These are phyloP conservation scores for Pseudogymnoascus sp. DNA, from an alignment of 2,329 filamentous ascomycete species.

Conservation along the genomic window DNA sequence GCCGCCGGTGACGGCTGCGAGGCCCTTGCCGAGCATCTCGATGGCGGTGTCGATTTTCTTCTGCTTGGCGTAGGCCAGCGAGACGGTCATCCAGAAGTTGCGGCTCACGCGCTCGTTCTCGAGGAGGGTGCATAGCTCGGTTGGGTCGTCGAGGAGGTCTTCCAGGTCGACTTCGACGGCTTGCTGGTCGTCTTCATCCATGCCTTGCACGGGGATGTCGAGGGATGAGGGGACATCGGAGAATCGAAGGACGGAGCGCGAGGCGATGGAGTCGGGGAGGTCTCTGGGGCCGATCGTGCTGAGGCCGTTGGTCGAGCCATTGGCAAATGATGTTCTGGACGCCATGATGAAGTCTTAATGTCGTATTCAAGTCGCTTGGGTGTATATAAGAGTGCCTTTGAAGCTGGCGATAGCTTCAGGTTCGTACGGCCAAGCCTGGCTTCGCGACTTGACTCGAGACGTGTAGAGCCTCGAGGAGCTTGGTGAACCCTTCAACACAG, in stretches of 20 bases:
- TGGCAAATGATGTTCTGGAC: neutral
- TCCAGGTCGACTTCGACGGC: slow-evolving; percentile 89
- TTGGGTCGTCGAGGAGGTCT: slow-evolving; percentile 85
- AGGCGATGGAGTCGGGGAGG: slow-evolving; percentile 2
- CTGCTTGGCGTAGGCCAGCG: slow-evolving; percentile 93
- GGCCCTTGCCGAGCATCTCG: slow-evolving; percentile 59
- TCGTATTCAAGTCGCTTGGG: neutral
- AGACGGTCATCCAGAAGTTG: slow-evolving; percentile 96
- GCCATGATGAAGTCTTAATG: neutral
- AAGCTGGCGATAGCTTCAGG: slow-evolving; percentile 5
- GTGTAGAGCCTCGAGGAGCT: slow-evolving; percentile 7
- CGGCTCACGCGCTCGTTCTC: slow-evolving; percentile 90
- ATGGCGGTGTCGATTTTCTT: slow-evolving; percentile 80
- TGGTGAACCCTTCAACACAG: slow-evolving; percentile 7
- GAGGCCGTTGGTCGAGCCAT: neutral
- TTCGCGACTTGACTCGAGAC: slow-evolving; percentile 7
- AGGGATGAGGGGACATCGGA: slow-evolving; percentile 56
- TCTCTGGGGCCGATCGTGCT: neutral
- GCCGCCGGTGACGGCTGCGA: slow-evolving; percentile 49
- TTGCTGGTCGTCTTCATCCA: slow-evolving; percentile 53
- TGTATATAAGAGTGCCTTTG: slow-evolving; percentile 3
- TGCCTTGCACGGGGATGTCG: slow-evolving; percentile 54
- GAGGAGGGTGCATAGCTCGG: slow-evolving; percentile 86
- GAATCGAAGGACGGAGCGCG: slow-evolving; percentile 36
- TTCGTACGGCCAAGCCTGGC: slow-evolving; percentile 5